A percentile compares a stretch with the other conserved stretches of the same genome.
Conservation (phyloP, 306 rosid species). For the Biancaea sappan region DNA sequence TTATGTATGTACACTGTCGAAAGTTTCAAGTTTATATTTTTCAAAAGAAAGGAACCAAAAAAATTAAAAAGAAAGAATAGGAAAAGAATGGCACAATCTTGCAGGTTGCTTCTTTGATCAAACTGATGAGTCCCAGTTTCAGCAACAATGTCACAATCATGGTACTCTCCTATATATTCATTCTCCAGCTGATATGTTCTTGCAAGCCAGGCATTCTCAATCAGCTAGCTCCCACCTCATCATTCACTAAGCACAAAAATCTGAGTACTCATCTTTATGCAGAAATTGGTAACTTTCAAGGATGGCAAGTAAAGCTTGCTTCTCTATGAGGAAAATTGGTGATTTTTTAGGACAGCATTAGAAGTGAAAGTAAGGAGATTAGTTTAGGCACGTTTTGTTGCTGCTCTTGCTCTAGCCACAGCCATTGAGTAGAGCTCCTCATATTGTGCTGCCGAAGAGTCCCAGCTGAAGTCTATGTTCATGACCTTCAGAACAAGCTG, state of each 20-base stretch:
- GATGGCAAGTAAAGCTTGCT: too few relatives aligned
- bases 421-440: constrained; percentile 77
- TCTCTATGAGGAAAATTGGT: constrained; percentile 3
- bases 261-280: constrained; percentile 29
- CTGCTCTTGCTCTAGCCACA: constrained; percentile 68
- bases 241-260: neutral
- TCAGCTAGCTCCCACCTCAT: constrained; percentile 10
- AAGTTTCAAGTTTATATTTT: too few relatives aligned
- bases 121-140: constrained; percentile 24
- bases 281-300: too few relatives aligned
- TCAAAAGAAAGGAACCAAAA: neutral
- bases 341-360: neutral
- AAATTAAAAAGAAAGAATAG: neutral
- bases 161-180: constrained; percentile 4
- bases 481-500: constrained; percentile 84
- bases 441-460: constrained; percentile 78
- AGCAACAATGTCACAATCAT: constrained; percentile 35
- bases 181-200: constrained; percentile 34
- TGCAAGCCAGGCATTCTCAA: constrained; percentile 12
- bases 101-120: constrained; percentile 33
- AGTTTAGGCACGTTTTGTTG: constrained; percentile 42
- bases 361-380: neutral
- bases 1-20: constrained; percentile 31
- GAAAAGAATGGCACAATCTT: constrained; percentile 6
- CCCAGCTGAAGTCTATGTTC: constrained; percentile 95